Conservation (phyloP, 139 green algal species). For the Bryopsis sp. region DNA sequence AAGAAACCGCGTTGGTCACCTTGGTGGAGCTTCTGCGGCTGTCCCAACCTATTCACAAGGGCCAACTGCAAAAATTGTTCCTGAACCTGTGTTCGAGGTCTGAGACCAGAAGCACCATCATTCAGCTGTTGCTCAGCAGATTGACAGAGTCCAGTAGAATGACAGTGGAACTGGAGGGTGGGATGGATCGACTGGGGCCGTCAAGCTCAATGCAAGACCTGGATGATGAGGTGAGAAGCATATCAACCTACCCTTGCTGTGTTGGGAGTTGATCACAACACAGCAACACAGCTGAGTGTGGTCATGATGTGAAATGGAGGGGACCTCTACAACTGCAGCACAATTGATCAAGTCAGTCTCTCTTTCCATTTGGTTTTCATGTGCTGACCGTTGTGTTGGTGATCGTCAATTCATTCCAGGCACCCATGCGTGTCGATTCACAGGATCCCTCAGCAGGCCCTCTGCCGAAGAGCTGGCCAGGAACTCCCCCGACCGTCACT, state of each 20-base stretch:
- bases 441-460: neutral
- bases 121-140: constrained; percentile 49
- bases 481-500: constrained; percentile 30
- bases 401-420: too few relatives aligned
- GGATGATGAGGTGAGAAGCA: neutral
- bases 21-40: constrained; percentile 60
- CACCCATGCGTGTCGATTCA: too few relatives aligned
- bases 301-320: too few relatives aligned
- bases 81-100: constrained; percentile 67
- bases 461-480: neutral
- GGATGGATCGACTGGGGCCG: constrained; percentile 15
- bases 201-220: too few relatives aligned
- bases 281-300: too few relatives aligned
- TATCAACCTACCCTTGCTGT: neutral
- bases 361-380: too few relatives aligned
- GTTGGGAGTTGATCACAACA: too few relatives aligned
- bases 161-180: too few relatives aligned
- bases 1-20: constrained; percentile 47
- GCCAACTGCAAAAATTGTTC: constrained; percentile 64
- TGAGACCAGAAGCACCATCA: constrained; percentile 43
- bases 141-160: too few relatives aligned
- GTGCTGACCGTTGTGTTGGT: too few relatives aligned
- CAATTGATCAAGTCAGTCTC: too few relatives aligned
- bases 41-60: constrained; percentile 41
- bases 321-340: too few relatives aligned